Evolutionary conservation across 176 grass and related monocot species (phyloP), one percentile per base, ranked within the genome.

Genomic region (Carex myosuroides): DNA sequence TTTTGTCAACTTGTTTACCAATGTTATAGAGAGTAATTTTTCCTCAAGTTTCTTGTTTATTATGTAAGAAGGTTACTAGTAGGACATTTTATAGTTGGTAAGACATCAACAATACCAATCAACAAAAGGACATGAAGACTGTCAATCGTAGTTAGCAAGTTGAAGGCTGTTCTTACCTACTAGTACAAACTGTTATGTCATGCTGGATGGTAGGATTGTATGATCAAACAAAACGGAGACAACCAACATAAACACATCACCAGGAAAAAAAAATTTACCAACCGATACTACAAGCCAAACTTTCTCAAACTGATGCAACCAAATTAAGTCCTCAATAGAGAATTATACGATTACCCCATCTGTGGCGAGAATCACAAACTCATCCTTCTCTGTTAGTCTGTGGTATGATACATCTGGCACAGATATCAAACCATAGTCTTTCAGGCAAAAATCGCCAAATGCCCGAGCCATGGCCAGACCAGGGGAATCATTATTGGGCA

Each of bases 401-500:
- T 86, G 88, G 64, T 89, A 92, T 17, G 87, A 90, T 55, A 97
- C 81, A 60, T 94, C 92, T 70, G 94, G 94, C 67, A 83, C 89
- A 39, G 94, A 97, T 70, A 94, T 97, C 56, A 97, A 63, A 84
- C 94, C 94, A 85, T 89, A 91, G 75, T 97, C 90, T 86, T 97
- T 94, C 7, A 97, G 85, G 81, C 92, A 94, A 64, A 97, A 97
- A 85, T 97, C 94, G 52, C 94, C 94, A 81, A 97, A 92, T 84
- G 94, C 94, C 39, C 92, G 91, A 62, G 94, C 94, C 94, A 97
- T 97, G 68, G 94, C 94, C 80, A 97, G 69, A 81, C 94, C 94
- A 70, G 94, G 94, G 6, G 86, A 86, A 69, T 94, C 89, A 24
- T 92, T 87, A 68, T 97, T 92, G 3, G 94, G 94, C 79, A 94